These are phyloP conservation scores for Phaseolus lunatus DNA, from an alignment of 306 rosid species.

Conservation along the genomic window DNA sequence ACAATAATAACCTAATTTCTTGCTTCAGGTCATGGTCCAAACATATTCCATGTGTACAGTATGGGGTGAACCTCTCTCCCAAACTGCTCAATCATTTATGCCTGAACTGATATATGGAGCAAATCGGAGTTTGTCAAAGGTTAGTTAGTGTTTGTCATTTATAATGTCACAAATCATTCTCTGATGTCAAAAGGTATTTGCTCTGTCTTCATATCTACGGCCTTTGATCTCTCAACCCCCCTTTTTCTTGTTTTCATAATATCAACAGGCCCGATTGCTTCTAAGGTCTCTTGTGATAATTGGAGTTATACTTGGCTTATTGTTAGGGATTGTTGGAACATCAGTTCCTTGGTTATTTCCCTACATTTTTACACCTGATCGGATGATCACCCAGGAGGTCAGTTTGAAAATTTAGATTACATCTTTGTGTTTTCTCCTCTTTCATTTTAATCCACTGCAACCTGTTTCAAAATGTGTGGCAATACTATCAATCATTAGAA, in stretches of 20 bases:
- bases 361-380: constrained; percentile 76
- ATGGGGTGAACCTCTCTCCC: constrained; percentile 98
- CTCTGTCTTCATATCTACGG: background rate
- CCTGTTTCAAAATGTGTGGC: constrained; percentile 23
- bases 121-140: constrained; percentile 75
- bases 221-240: constrained; percentile 18
- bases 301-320: constrained; percentile 71
- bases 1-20: constrained; percentile 40
- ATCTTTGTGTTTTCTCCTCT: background rate
- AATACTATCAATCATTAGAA: constrained; percentile 6
- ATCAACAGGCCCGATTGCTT: constrained; percentile 72
- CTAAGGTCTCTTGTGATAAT: constrained; percentile 80
- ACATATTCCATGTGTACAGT: constrained; percentile 77
- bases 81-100: constrained; percentile 96
- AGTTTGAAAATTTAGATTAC: constrained; percentile 37
- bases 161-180: constrained; percentile 14
- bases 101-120: constrained; percentile 80
- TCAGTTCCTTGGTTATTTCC: constrained; percentile 83
- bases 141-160: constrained; percentile 60
- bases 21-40: constrained; percentile 87
- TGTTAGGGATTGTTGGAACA: constrained; percentile 80
- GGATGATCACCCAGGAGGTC: constrained; percentile 77
- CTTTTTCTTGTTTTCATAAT: constrained; percentile 35
- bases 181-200: constrained; percentile 1
- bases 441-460: background rate